Conservation (phyloP, 2,329 filamentous ascomycete genomes). For the Aspergillus latus region DNA sequence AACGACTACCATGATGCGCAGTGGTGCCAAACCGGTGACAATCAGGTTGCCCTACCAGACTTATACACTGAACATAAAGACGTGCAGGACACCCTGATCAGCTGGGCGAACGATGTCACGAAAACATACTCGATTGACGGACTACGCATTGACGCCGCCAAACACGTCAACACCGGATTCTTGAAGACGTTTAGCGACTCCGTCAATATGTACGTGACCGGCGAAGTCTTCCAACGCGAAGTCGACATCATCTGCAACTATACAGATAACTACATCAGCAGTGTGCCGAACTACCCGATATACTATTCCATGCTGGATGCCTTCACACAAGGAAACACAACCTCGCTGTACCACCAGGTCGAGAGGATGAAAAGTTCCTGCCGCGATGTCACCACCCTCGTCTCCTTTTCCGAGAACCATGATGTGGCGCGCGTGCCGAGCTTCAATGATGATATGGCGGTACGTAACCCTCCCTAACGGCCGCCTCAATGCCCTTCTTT, state of each 20-base stretch:
- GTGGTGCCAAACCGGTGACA: constrained; percentile 54
- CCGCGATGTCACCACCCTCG: constrained; percentile 47
- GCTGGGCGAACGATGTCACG: constrained; percentile 44
- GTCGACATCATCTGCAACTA: constrained; percentile 42
- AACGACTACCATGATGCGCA: constrained; percentile 37
- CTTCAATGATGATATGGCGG: constrained; percentile 50
- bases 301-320: constrained; percentile 37
- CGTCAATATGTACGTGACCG: constrained; percentile 45
- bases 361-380: constrained; percentile 28
- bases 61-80: constrained; percentile 46
- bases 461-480: background rate
- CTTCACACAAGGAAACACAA: constrained; percentile 35
- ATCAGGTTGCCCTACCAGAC: constrained; percentile 49
- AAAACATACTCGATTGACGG: constrained; percentile 51
- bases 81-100: constrained; percentile 42
- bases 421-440: constrained; percentile 57
- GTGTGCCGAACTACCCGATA: constrained; percentile 50
- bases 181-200: constrained; percentile 39
- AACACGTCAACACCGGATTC: constrained; percentile 47
- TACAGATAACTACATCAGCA: constrained; percentile 41
- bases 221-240: constrained; percentile 46
- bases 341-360: constrained; percentile 28
- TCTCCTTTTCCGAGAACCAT: constrained; percentile 60
- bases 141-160: constrained; percentile 51
- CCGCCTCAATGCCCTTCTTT: too few relatives aligned